phyloP scores from a whole-genome alignment of 2,329 filamentous ascomycete species.

The Leptosphaerulina australis region DNA sequence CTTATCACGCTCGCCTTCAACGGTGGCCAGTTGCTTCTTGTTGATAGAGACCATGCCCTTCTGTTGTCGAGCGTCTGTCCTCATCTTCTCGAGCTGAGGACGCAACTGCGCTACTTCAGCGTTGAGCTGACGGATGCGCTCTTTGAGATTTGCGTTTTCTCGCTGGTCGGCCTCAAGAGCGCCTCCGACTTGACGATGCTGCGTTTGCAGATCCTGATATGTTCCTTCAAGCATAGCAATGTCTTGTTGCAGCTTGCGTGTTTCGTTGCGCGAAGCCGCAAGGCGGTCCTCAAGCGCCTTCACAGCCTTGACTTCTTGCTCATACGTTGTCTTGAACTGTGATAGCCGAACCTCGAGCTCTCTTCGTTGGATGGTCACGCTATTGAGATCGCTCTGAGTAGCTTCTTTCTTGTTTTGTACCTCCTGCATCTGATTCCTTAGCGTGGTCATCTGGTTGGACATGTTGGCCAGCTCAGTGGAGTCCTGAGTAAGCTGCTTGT shows the following conservation, averaged over 20 bases:
- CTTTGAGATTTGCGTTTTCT: conserved; percentile 84
- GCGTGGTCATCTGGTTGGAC: conserved; percentile 89
- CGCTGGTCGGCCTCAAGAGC: conserved; percentile 85
- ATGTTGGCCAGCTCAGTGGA: conserved; percentile 93
- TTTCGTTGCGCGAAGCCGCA: conserved; percentile 75
- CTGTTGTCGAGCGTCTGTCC: conserved; percentile 89
- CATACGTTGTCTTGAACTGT: conserved; percentile 85
- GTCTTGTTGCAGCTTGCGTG: conserved; percentile 81
- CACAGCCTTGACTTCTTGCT: conserved; percentile 89
- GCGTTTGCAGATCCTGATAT: conserved; percentile 79
- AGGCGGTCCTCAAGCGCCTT: conserved; percentile 85
- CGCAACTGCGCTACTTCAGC: conserved; percentile 82
- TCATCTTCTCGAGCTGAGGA: conserved; percentile 90
- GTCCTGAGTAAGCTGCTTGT: conserved; percentile 85
- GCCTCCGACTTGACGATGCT: conserved; percentile 76
- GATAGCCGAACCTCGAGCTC: conserved; percentile 89
- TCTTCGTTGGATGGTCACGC: conserved; percentile 83
- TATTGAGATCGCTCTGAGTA: conserved; percentile 81
- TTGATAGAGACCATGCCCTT: conserved; percentile 97
- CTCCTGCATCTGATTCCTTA: conserved; percentile 93
- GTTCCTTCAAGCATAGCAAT: conserved; percentile 81
- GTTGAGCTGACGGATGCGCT: conserved; percentile 84
- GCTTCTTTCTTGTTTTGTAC: conserved; percentile 80
- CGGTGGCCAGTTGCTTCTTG: conserved; percentile 93
- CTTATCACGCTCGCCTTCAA: conserved; percentile 87